Evolutionary conservation across 177 flowering plant genomes (phyloP), one percentile per base, ranked within the genome.

Genomic region (Vitis hybrid): DNA sequence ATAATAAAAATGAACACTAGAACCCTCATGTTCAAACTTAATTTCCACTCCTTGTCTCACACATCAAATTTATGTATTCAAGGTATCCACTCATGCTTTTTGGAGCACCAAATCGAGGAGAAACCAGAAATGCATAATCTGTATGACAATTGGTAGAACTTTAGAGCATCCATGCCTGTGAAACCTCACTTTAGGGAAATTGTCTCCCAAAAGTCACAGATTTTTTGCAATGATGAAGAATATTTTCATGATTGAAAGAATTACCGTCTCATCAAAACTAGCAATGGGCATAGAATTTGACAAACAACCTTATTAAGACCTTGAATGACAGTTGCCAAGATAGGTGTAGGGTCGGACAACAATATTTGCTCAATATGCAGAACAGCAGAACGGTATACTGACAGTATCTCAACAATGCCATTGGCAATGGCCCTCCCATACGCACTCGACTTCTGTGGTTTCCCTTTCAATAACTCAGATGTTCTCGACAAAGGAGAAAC

Each of bases 371-470:
- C 99, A 76, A 95, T 85, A 8, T 87, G 92, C 56, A 95, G 80
- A 83, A 95, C 97, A 61, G 93, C 98, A 59, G 99, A 93, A 69
- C 92, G 77, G 70, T 93, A 95, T 35, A 95, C 80, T 6, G 97
- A 89, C 64, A 95, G 79, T 66, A 93, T 83, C 84, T 95, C 99
- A 49, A 91, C 88, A 75, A 95, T 82, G 24, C 98, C 99, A 87
- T 93, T 95, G 21, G 97, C 97, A 54, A 95, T 79, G 32, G 97
- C 99, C 73, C 97, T 87, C 11, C 95, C 80, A 64, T 96, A 96
- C 67, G 91, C 85, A 70, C 99, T 92, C 18, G 82, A 78, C 72
- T 78, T 83, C 66, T 68, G 78, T 2, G 48, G 56, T 71, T 85
- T 87, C 62, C 72, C 74, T 69, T 84, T 79, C 64, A 77, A 68